Evolutionary conservation across 148 eudicot genomes (phyloP), one percentile per base, ranked within the genome.

Genomic region (Rhododendron molle): DNA sequence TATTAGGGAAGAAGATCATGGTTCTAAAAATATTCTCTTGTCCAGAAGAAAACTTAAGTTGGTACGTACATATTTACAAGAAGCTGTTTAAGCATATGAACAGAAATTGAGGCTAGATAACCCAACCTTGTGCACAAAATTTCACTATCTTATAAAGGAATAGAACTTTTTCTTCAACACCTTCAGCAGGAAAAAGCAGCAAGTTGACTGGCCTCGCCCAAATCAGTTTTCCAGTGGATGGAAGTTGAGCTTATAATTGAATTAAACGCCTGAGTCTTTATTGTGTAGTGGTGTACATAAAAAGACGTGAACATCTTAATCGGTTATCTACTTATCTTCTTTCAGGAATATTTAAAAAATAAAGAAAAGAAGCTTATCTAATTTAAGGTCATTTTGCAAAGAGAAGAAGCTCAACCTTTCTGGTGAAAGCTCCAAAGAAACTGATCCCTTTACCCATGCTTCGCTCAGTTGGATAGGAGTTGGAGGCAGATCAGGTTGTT

Each of bases 381-480:
- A 21, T 60, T 28, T 23, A 86, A 49, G 80, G 62, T 69, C 2
- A 62, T 32, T 13, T 82, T 14, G 32, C 52, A 65, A 46, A 71
- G 30, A 36, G 14, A 60, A 16, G 50, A 76, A 83, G 78, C 32
- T 82, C 56, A 84, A 93, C 96, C 96, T 91, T 89, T 83, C 83
- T 26, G 93, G 91, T 85, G 92, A 84, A 83, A 78, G 84, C 18
- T 76, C 88, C 86, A 82, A 83, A 50, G 83, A 78, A 83, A 47
- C 91, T 49, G 84, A 56, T 34, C 84, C 88, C 32, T 47, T 89
- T 80, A 67, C 84, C 82, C 62, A 36, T 80, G 87, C 84, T 86
- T 91, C 92, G 78, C 88, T 67, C 30, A 65, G 78, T 83, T 87
- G 87, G 62, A 60, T 60, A 54, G 90, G 89, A 76, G 87, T 83